Base-by-base conservation (phyloP, 805 yeast species). In the Wickerhamiella kurtzmanii region DNA sequence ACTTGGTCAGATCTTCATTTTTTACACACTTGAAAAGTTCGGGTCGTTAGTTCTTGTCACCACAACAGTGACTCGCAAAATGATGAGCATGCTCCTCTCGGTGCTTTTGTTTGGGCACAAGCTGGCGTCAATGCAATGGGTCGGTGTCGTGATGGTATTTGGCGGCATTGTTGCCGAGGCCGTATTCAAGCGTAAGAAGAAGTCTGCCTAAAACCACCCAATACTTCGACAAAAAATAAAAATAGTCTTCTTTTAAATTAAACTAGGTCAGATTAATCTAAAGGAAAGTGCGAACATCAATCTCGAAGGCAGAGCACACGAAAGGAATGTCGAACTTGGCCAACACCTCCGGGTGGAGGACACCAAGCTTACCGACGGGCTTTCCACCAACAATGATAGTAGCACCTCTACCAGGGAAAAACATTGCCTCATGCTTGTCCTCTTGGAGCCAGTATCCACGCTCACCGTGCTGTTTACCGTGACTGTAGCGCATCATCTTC, bases 401-500 rank as follows among this genome's bases (percentile, higher is more conserved):
- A 45, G 98, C 98, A 52, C 96, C 96, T 71, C 98, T 82, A 38
- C 97, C 98, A 37, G 96, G 95, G 82, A 92, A 92, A 68, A 74
- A 89, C 50, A 88, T 82, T 44, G 78, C 73, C 25, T 51, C 47
- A 35, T 56, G 55, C 35, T 47, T 51, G 28, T 53, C 50, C 54
- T 64, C 65, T 32, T 58, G 56, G 46, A 68, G 67, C 67, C 68
- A 67, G 58, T 64, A 65, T 46, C 96, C 96, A 69, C 92, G 83
- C 51, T 69, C 74, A 45, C 70, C 71, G 19, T 38, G 22, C 5
- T 18, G 15, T 36, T 50, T 55, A 51, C 75, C 72, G 92, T 94
- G 84, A 41, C 77, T 76, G 35, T 94, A 79, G 73, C 96, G 82
- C 70, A 92, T 75, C 60, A 96, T 89, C 70, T 87, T 89, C 96